Percentiles rank a stretch among this genome's conserved stretches.
Conservation (phyloP, 305 asterid genomes). For the Fraxinus floribunda region DNA sequence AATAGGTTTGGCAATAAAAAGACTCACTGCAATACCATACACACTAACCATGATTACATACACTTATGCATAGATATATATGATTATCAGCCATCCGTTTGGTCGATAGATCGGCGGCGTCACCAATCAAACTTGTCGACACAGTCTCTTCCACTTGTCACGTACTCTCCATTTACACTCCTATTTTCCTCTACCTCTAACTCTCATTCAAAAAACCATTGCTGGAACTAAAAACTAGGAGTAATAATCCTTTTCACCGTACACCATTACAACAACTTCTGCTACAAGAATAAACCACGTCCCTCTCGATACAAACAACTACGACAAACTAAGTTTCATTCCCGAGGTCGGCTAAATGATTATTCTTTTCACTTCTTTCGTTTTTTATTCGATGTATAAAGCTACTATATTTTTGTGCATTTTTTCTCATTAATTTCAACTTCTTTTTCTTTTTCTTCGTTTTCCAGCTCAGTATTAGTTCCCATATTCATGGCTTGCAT, state of each 20-base stretch:
- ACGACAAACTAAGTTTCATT: slow-evolving; percentile 9
- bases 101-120: slow-evolving; percentile 46
- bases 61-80: too few relatives aligned
- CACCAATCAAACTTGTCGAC: slow-evolving; percentile 30
- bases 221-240: neutral
- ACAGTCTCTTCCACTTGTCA: slow-evolving; percentile 73
- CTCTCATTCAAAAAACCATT: slow-evolving; percentile 26
- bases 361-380: neutral
- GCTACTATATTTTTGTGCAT: neutral
- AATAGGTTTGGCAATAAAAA: slow-evolving; percentile 20
- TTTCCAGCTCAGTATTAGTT: neutral
- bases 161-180: slow-evolving; percentile 42
- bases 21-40: neutral
- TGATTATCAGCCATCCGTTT: slow-evolving; percentile 28
- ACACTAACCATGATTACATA: slow-evolving; percentile 7
- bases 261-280: slow-evolving; percentile 46
- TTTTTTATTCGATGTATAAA: too few relatives aligned
- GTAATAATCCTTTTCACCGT: slow-evolving; percentile 28
- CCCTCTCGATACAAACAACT: too few relatives aligned
- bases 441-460: neutral
- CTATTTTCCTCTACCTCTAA: slow-evolving; percentile 38
- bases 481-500: slow-evolving; percentile 48
- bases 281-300: slow-evolving; percentile 41
- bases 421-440: neutral
- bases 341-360: neutral